Base-by-base conservation (phyloP, 352 stramenopile species). In the Phytophthora ohioensis region DNA sequence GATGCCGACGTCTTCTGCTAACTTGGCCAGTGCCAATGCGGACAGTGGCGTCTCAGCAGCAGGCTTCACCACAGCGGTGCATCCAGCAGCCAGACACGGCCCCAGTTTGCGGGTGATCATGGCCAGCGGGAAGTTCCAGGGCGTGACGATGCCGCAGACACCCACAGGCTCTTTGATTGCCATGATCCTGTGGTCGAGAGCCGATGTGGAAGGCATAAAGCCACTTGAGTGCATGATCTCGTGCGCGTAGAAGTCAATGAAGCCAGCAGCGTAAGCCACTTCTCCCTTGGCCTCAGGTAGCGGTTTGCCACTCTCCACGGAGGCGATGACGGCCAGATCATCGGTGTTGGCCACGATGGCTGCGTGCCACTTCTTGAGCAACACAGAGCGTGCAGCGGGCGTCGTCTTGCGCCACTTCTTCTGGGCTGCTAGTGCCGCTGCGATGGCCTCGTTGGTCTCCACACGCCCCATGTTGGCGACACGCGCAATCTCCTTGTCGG, bases 51-150 rank as follows among this genome's bases (percentile, higher is more conserved):
- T 99, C 65, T 98, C 79, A 10, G 98, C 97, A 13, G 93, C 91
- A 27, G 98, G 98, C 75, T 99, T 99, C 13, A 99, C 76, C 6
- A 99, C 93, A 6, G 91, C 85, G 3, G 96, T 97, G 76, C 97
- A 99, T 15, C 98, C 98, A 4, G 94, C 92, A 10, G 92, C 91
- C 11, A 99, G 75, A 36, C 96, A 97, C 1, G 96, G 95, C 5
- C 81, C 97, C 7, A 98, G 83, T 78, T 99, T 99, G 15, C 97
- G 85, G 32, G 97, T 98, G 64, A 99, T 98, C 97, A 99, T 99
- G 3, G 97, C 97, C 42, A 98, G 76, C 5, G 98, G 98, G 73
- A 99, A 99, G 81, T 99, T 99, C 98, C 97, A 99, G 13, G 95
- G 97, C 53, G 97, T 98, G 61, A 99, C 97, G 52, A 99, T 90